These are phyloP conservation scores for Papiliotrema flavescens DNA, from an alignment of 1,284 basidiomycete species.

Conservation along the genomic window DNA sequence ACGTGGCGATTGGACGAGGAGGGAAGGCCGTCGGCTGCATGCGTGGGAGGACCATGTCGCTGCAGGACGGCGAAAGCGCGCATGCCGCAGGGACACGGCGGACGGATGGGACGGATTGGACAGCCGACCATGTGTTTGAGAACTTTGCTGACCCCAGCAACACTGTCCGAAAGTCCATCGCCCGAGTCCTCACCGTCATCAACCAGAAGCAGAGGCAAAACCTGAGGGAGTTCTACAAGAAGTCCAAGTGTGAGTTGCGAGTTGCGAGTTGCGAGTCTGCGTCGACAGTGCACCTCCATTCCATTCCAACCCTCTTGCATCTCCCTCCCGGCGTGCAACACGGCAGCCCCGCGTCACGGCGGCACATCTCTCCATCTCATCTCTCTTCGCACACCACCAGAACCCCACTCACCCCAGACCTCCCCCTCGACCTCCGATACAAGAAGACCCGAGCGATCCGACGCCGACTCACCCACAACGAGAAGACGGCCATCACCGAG, in stretches of 20 bases:
- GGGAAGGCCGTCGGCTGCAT: not conserved
- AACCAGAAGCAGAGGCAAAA: slow-evolving; percentile 98
- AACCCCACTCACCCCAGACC: slow-evolving; percentile 48
- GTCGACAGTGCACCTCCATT: not conserved
- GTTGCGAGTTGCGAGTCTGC: no score
- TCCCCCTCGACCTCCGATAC: slow-evolving; percentile 92
- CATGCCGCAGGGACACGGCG: no score
- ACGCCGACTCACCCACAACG: slow-evolving; percentile 86
- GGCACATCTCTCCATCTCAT: no score
- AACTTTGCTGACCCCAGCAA: slow-evolving; percentile 57
- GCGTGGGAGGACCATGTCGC: no score
- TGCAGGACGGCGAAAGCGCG: no score
- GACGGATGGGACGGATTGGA: not conserved
- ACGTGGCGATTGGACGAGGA: not conserved
- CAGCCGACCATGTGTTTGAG: not conserved
- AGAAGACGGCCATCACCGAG: slow-evolving; percentile 75
- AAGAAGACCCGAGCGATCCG: slow-evolving; percentile 99
- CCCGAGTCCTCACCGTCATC: slow-evolving; percentile 96
- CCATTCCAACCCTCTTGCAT: no score
- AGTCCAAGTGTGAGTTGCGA: slow-evolving; percentile 55
- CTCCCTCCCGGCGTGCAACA: no score
- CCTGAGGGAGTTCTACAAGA: slow-evolving; percentile 98
- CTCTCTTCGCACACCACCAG: not conserved
- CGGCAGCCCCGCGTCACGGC: no score
- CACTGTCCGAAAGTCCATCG: slow-evolving; percentile 97